Conservation (phyloP, 176 grass and related monocot species). For the Guadua angustifolia region DNA sequence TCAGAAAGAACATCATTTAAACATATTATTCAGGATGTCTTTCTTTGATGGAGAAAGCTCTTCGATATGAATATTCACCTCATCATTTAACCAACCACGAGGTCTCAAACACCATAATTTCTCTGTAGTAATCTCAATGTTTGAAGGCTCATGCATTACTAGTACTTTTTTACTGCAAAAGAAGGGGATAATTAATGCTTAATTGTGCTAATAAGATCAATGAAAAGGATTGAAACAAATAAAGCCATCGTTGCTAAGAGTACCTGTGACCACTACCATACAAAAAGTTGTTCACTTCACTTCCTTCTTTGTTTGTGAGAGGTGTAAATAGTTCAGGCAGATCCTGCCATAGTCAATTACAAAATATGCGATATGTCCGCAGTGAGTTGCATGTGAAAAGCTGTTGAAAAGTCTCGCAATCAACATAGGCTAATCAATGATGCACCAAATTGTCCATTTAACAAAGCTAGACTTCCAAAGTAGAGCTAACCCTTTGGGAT, state of each 20-base stretch:
- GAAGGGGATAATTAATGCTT: conserved; percentile 13
- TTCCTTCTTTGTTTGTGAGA: conserved; percentile 68
- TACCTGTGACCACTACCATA: conserved; percentile 50
- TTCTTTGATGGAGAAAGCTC: background rate
- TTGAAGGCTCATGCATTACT: conserved; percentile 64
- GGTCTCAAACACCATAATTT: conserved; percentile 65
- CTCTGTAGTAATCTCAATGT: conserved; percentile 66
- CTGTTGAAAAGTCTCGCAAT: background rate
- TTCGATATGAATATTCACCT: conserved; percentile 54
- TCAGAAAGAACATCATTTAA: conserved; percentile 18
- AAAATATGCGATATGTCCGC: background rate
- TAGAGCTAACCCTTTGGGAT: background rate
- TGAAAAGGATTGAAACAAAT: conserved; percentile 17
- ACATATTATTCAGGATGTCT: conserved; percentile 15
- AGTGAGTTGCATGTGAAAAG: background rate
- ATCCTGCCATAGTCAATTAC: conserved; percentile 56
- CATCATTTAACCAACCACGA: conserved; percentile 75
- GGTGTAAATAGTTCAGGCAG: conserved; percentile 52
- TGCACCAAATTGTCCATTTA: background rate
- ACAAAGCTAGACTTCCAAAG: background rate
- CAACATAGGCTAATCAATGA: background rate
- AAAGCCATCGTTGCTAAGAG: background rate
- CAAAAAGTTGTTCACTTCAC: conserved; percentile 53
- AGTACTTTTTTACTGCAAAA: conserved; percentile 55
- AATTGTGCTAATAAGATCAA: conserved; percentile 15